A percentile compares a stretch with the other conserved stretches of the same genome.
phyloP scores from a whole-genome alignment of 768 basidiomycete genomes.

The Coprinellus aureogranulatus region DNA sequence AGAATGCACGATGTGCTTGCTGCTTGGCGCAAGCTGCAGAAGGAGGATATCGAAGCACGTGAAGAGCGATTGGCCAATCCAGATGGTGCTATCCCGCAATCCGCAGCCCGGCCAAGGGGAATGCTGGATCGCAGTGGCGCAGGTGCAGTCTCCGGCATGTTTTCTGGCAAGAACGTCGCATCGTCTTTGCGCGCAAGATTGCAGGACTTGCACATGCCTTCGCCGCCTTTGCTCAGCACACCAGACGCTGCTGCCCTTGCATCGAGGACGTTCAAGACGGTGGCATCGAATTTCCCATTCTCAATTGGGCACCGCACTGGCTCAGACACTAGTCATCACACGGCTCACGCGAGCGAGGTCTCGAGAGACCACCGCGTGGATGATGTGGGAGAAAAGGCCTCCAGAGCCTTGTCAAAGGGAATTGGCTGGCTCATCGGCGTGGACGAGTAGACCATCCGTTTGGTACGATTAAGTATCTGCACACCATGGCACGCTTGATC shows the following conservation, averaged over 20 bases:
- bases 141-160: constrained; percentile 20
- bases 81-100: constrained; percentile 12
- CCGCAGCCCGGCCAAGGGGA: constrained; percentile 8
- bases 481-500: too few species aligned
- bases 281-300: constrained; percentile 75
- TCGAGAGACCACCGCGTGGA: constrained; percentile 46
- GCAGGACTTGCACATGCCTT: constrained; percentile 65
- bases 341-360: constrained; percentile 18
- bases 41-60: constrained; percentile 54
- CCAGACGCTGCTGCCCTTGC: constrained; percentile 82
- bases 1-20: constrained; percentile 73
- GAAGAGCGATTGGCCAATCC: constrained; percentile 32
- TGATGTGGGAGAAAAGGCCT: constrained; percentile 73
- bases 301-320: constrained; percentile 40
- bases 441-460: constrained; percentile 46
- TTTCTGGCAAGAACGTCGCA: constrained; percentile 27
- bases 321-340: constrained; percentile 7
- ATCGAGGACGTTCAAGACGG: constrained; percentile 71
- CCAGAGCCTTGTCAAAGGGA: constrained; percentile 79
- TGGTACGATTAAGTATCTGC: too few species aligned
- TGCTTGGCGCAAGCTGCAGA: constrained; percentile 75
- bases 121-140: background rate
- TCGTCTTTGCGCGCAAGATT: constrained; percentile 61
- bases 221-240: constrained; percentile 64
- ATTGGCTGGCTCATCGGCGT: constrained; percentile 96